These are phyloP conservation scores for Cenococcum geophilum DNA, from an alignment of 495 filamentous ascomycete species.

Conservation along the genomic window DNA sequence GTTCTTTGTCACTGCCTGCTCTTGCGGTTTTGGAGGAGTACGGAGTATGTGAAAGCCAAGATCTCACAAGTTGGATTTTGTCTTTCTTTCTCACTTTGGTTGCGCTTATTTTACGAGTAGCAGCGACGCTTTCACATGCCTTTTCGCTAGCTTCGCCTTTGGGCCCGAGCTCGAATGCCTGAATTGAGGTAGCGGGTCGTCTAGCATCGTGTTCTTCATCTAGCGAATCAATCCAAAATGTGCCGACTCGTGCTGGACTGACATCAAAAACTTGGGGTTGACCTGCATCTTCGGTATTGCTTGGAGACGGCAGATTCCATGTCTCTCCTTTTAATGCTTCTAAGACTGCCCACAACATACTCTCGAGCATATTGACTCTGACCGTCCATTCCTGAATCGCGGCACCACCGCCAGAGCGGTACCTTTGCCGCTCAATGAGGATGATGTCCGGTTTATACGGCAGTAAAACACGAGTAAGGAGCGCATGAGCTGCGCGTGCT, in stretches of 20 bases:
- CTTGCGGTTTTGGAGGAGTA: neutral
- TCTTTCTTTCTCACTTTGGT: conserved; percentile 21
- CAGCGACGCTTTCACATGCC: neutral
- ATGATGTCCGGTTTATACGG: conserved; percentile 58
- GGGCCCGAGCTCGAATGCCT: conserved; percentile 1
- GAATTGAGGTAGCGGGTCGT: neutral
- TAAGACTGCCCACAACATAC: conserved; percentile 78
- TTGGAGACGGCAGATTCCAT: neutral
- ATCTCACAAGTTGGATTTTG: conserved; percentile 22
- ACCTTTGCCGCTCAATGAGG: conserved; percentile 86
- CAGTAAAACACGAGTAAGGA: conserved; percentile 52
- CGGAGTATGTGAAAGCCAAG: conserved; percentile 15
- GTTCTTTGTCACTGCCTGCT: neutral
- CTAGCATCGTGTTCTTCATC: neutral
- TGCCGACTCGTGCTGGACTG: conserved; percentile 35
- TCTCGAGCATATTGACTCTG: conserved; percentile 82
- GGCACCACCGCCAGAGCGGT: conserved; percentile 57
- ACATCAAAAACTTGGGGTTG: conserved; percentile 26
- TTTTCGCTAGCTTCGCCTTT: conserved; percentile 8
- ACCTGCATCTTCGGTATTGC: neutral
- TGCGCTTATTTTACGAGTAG: conserved; percentile 9
- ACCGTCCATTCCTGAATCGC: conserved; percentile 84
- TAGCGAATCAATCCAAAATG: conserved; percentile 31
- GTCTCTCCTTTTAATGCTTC: conserved; percentile 46
- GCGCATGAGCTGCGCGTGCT: conserved; percentile 53